Conservation (phyloP, 2,329 filamentous ascomycete species). For the Akanthomyces dipterigenus region DNA sequence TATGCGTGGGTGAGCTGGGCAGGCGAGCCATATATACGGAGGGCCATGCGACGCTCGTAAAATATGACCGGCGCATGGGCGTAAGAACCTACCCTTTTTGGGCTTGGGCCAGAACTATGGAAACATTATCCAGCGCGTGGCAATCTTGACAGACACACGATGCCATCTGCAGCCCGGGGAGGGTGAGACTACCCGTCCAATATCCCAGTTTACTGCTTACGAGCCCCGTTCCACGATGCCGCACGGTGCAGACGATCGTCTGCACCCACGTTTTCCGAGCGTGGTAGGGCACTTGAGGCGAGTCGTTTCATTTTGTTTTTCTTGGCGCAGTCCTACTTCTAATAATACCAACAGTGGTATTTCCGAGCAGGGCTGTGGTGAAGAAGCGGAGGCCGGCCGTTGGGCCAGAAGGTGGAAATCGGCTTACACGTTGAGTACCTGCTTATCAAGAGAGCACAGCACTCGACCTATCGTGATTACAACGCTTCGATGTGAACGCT, state of each 20-base stretch:
- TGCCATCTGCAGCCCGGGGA: background rate
- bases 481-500: too few relatives aligned
- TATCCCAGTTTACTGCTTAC: conserved; percentile 3
- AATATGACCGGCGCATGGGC: background rate
- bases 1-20: background rate
- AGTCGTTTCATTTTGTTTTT: background rate
- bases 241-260: background rate
- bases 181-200: conserved; percentile 2
- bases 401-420: background rate
- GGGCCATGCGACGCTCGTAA: background rate
- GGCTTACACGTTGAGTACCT: background rate
- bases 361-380: background rate
- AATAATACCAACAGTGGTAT: too few relatives aligned
- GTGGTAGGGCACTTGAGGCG: background rate
- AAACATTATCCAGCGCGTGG: background rate
- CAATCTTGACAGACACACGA: background rate
- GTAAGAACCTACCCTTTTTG: background rate
- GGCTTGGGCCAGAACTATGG: background rate
- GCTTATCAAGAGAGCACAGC: background rate
- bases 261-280: background rate
- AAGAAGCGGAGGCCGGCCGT: background rate
- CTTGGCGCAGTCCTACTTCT: background rate
- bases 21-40: background rate
- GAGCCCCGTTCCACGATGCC: background rate
- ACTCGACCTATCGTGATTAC: background rate